These are phyloP conservation scores for Blechomonas ayalai DNA, from an alignment of 208 protist species.

Conservation along the genomic window DNA sequence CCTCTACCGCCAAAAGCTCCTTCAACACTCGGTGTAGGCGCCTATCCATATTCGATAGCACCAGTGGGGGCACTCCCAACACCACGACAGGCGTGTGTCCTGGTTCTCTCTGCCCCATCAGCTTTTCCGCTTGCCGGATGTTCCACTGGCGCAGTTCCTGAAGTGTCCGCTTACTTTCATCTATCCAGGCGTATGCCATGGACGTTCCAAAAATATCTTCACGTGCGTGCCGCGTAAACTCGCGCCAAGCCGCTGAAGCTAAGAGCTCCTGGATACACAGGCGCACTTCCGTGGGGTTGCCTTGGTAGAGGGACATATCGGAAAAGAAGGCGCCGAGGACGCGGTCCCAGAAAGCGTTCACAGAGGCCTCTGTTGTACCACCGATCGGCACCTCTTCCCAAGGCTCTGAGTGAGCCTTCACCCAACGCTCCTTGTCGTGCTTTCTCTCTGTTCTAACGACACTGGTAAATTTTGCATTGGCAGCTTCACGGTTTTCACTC, in stretches of 20 bases:
- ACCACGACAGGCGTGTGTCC: constrained; percentile 8
- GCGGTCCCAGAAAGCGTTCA: constrained; percentile 30
- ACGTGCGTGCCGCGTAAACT: constrained; percentile 17
- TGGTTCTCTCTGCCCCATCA: neutral
- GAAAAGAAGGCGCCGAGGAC: constrained; percentile 21
- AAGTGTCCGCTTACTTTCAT: constrained; percentile 36
- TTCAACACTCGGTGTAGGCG: constrained; percentile 15
- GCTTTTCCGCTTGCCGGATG: neutral
- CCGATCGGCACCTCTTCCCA: constrained; percentile 56
- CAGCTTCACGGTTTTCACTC: no score
- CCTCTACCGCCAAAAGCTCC: constrained; percentile 19
- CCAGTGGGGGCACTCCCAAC: constrained; percentile 23
- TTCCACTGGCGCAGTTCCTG: constrained; percentile 28
- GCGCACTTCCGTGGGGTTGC: neutral
- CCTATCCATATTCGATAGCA: constrained; percentile 47
- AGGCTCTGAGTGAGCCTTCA: constrained; percentile 4
- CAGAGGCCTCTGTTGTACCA: constrained; percentile 18
- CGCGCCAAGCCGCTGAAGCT: neutral
- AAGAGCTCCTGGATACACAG: neutral
- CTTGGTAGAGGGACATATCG: neutral
- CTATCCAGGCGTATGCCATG: constrained; percentile 43
- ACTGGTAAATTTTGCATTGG: no score
- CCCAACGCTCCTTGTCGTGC: constrained; percentile 3
- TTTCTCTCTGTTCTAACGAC: constrained; percentile 5
- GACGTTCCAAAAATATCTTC: constrained; percentile 31